Percentiles rank a stretch among this genome's conserved stretches.
Conservation (phyloP, 768 basidiomycete genomes). For the Kwoniella mangroviensis region DNA sequence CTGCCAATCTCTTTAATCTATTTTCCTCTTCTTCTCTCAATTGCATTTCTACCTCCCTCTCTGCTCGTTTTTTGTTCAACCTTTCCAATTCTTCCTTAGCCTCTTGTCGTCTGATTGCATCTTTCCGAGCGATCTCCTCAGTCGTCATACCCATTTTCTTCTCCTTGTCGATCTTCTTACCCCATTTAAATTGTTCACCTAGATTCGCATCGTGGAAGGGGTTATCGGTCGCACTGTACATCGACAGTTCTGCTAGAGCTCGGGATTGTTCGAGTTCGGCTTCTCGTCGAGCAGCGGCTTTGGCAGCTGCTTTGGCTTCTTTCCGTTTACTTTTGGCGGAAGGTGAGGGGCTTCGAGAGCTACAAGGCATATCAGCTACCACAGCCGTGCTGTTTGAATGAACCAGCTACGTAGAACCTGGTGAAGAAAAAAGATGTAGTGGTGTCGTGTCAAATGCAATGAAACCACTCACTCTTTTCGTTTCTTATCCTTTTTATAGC, state of each 20-base stretch:
- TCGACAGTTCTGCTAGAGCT: constrained; percentile 83
- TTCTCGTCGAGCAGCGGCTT: constrained; percentile 60
- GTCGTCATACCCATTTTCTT: constrained; percentile 79
- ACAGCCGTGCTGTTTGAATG: neutral
- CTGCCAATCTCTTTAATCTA: constrained; percentile 82
- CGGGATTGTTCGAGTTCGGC: constrained; percentile 74
- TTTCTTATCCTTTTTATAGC: constrained; percentile 58
- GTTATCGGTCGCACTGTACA: constrained; percentile 95
- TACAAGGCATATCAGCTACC: constrained; percentile 18
- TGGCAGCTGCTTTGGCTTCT: constrained; percentile 82
- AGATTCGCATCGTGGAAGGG: constrained; percentile 98
- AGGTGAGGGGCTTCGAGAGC: constrained; percentile 65
- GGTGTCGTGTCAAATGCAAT: neutral
- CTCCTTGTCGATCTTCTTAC: constrained; percentile 98
- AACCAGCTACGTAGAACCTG: neutral
- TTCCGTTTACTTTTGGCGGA: constrained; percentile 86
- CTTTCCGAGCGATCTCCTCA: constrained; percentile 77
- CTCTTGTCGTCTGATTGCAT: constrained; percentile 80
- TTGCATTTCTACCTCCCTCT: constrained; percentile 85
- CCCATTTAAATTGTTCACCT: constrained; percentile 95
- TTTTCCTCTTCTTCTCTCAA: constrained; percentile 91
- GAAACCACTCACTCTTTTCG: constrained; percentile 62
- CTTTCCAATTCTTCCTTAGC: constrained; percentile 94
- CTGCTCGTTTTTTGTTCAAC: constrained; percentile 84
- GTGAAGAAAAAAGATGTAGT: too few species aligned